A percentile compares a stretch with the other conserved stretches of the same genome.
These are phyloP conservation scores for Tylopilus subfusipes DNA, from an alignment of 768 basidiomycete genomes.

Conservation along the genomic window DNA sequence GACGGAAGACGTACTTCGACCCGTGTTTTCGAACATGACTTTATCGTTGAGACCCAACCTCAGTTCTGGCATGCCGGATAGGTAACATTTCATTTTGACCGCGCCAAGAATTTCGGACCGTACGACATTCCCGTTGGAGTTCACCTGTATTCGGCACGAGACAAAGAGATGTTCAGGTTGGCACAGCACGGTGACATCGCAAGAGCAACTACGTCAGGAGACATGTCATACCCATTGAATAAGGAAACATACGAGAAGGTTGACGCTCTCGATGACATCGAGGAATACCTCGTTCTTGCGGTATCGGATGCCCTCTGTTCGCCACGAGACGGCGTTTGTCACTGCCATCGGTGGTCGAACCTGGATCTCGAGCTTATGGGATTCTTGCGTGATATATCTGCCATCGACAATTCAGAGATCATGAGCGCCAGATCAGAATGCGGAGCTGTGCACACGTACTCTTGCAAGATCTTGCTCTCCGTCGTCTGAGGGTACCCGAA, in stretches of 20 bases:
- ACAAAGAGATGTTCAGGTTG: neutral
- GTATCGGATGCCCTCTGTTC: constrained; percentile 95
- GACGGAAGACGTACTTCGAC: constrained; percentile 64
- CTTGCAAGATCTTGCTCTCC: constrained; percentile 98
- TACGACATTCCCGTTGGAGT: constrained; percentile 94
- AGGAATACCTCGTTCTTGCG: constrained; percentile 99
- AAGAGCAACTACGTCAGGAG: neutral
- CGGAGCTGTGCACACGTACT: constrained; percentile 47
- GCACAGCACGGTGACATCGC: neutral
- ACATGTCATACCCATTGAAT: neutral
- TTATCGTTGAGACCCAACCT: constrained; percentile 96
- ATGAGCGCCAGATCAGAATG: neutral
- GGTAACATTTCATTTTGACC: constrained; percentile 99
- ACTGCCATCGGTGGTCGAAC: constrained; percentile 94
- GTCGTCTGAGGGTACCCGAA: constrained; percentile 99
- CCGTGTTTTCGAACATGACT: constrained; percentile 98
- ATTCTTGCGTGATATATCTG: constrained; percentile 97
- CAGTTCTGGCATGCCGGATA: constrained; percentile 99
- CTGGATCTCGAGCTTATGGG: constrained; percentile 92
- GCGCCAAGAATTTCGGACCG: constrained; percentile 98
- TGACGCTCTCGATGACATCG: constrained; percentile 97
- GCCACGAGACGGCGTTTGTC: constrained; percentile 98
- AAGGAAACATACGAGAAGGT: constrained; percentile 68
- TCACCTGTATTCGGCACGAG: constrained; percentile 77
- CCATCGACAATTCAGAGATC: neutral